A percentile compares a stretch with the other conserved stretches of the same genome.
These are phyloP conservation scores for Paragyromitra xinjiangensis DNA, from an alignment of 495 filamentous ascomycete genomes.

Conservation along the genomic window DNA sequence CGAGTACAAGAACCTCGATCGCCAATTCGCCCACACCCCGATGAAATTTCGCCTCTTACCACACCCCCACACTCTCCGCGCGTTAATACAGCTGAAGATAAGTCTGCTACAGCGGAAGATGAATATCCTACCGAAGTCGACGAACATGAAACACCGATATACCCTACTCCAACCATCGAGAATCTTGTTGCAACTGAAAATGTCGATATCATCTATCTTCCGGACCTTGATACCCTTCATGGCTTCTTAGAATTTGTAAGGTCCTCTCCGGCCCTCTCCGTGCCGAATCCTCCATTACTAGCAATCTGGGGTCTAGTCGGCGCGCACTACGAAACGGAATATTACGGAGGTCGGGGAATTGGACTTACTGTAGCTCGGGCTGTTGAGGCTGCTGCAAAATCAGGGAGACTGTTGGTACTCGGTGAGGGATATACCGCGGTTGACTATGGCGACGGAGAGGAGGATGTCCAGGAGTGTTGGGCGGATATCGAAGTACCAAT, in stretches of 20 bases:
- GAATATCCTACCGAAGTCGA: neutral
- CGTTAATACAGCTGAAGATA: neutral
- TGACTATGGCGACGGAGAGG: constrained; percentile 11
- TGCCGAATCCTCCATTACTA: constrained; percentile 17
- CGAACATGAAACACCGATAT: constrained; percentile 21
- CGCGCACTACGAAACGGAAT: constrained; percentile 28
- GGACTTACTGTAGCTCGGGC: constrained; percentile 28
- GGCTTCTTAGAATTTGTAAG: constrained; percentile 24
- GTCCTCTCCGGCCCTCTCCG: neutral
- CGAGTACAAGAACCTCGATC: constrained; percentile 25
- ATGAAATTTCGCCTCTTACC: constrained; percentile 26
- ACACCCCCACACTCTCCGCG: neutral
- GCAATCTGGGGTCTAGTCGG: constrained; percentile 38
- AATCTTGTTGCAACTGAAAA: constrained; percentile 34
- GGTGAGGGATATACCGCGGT: constrained; percentile 36
- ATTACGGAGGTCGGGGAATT: constrained; percentile 15
- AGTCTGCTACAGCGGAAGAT: neutral
- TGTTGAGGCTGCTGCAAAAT: constrained; percentile 33
- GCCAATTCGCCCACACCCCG: neutral
- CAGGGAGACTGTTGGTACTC: constrained; percentile 27
- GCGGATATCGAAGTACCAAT: constrained; percentile 34
- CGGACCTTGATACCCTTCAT: constrained; percentile 26
- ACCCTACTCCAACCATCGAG: constrained; percentile 22
- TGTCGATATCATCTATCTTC: constrained; percentile 28
- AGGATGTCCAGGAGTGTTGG: constrained; percentile 16